Conservation (phyloP, 2,329 filamentous ascomycete genomes). For the Myotisia sp. region DNA sequence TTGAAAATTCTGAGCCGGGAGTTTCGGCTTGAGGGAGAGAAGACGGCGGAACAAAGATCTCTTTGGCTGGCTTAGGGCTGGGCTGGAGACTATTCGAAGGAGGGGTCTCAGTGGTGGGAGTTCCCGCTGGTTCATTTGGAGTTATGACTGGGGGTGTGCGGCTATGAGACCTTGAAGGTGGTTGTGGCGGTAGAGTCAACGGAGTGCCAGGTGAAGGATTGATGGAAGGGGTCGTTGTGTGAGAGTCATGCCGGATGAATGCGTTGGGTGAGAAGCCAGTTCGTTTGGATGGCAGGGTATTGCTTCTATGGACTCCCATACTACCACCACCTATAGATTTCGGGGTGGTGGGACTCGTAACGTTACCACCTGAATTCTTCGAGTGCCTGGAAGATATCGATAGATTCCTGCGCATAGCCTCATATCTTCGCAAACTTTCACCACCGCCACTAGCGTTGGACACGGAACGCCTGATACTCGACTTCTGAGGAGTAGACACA, state of each 20-base stretch:
- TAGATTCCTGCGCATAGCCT: constrained; percentile 62
- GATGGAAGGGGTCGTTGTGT: constrained; percentile 32
- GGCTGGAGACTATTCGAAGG: not conserved
- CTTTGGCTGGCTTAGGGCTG: not conserved
- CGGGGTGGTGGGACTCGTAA: constrained; percentile 51
- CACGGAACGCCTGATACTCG: constrained; percentile 52
- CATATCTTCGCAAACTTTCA: constrained; percentile 71
- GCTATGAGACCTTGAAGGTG: constrained; percentile 20
- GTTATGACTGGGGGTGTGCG: constrained; percentile 14
- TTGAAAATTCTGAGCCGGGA: not conserved
- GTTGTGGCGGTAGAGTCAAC: constrained; percentile 2
- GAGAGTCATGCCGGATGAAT: constrained; percentile 6
- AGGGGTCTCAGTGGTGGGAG: not conserved
- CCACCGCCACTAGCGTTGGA: constrained; percentile 82
- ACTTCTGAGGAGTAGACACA: constrained; percentile 33
- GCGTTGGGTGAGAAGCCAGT: constrained; percentile 27
- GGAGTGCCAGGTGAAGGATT: constrained; percentile 18
- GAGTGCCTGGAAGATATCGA: constrained; percentile 87
- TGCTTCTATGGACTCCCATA: constrained; percentile 57
- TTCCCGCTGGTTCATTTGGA: constrained; percentile 2
- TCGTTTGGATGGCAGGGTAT: constrained; percentile 78
- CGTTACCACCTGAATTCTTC: constrained; percentile 51
- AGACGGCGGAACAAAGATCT: constrained; percentile 1
- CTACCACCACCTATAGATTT: constrained; percentile 36
- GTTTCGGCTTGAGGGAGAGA: not conserved